Evolutionary conservation across 805 yeast genomes (phyloP).

Genomic region (Wickerhamiella azymoides): DNA sequence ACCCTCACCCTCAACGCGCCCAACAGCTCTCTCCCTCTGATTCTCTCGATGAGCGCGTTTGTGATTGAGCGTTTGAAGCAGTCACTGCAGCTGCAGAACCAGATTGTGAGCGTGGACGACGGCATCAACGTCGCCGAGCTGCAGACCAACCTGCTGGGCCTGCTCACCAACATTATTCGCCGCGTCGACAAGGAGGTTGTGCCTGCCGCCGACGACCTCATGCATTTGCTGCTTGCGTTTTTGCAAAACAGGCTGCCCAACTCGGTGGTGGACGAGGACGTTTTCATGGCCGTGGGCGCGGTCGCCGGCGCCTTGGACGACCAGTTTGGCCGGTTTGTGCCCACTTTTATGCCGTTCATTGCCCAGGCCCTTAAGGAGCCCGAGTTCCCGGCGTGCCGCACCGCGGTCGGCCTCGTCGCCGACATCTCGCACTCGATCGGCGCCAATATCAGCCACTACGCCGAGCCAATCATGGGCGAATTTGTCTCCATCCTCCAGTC

Average conservation of each 20-base stretch:
- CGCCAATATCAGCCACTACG: constrained; percentile 53
- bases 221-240: constrained; percentile 68
- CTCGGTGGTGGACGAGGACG: constrained; percentile 84
- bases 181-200: constrained; percentile 55
- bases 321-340: constrained; percentile 62
- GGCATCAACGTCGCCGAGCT: constrained; percentile 71
- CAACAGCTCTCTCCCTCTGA: constrained; percentile 49
- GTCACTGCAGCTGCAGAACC: constrained; percentile 46
- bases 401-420: constrained; percentile 91
- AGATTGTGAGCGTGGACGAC: constrained; percentile 53
- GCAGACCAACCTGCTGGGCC: constrained; percentile 62
- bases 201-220: constrained; percentile 65
- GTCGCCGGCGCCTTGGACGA: constrained; percentile 69
- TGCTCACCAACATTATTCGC: constrained; percentile 72
- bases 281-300: constrained; percentile 82
- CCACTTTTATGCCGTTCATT: constrained; percentile 69
- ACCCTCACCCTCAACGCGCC: constrained; percentile 67
- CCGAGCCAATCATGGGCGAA: constrained; percentile 68
- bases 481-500: constrained; percentile 61
- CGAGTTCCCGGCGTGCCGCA: constrained; percentile 69
- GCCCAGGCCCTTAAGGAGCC: constrained; percentile 66
- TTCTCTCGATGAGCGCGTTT: constrained; percentile 62
- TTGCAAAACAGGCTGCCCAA: constrained; percentile 49
- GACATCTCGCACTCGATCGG: constrained; percentile 88
- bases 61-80: constrained; percentile 58